Base-by-base conservation (phyloP, 164 flowering plant genomes). In the Magnolia officinalis region DNA sequence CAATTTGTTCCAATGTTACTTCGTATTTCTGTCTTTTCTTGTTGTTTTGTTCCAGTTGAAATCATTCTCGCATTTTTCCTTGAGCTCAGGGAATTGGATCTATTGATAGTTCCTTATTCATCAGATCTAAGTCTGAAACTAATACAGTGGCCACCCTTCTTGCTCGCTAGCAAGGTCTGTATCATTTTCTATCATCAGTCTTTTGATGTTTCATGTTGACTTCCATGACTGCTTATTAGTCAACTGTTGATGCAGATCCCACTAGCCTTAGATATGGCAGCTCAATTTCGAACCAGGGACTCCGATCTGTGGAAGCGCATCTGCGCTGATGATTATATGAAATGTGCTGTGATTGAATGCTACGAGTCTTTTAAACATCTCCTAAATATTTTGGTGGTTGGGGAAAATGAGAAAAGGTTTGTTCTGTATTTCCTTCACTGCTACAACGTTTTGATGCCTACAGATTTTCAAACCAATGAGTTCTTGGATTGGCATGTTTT, bases 61-160 rank as follows among this genome's bases (percentile, higher is more conserved):
- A 77, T 73, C 83, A 59, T 84, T 82, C 64, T 72, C n/a, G 74
- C 45, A 23, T 21, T 23, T 51, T 65, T 64, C 29, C 24, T 52
- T 76, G 77, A 63, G 24, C 81, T 13, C 97, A 96, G 99, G 90
- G 98, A 94, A 84, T 91, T 92, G 99, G 98, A 94, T 82, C 86
- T 96, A 58, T 79, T 94, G 87, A 80, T 94, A 31, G 95, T 96
- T 77, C 99, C 99, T 50, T 96, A 94, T 80, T 84, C 98, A 59
- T 90, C 95, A 61, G 99, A 93, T 86, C 90, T 91, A 52, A 89
- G 88, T 79, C 81, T 96, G 72, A 90, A 92, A 80, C 75, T 92
- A 65, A 92, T 96, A 72, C 99, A 94, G 81, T 96, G 99, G 99
- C 99, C 99, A 71, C 98, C 97, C 0, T 93, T 94, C 83, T 81